Base-by-base conservation (phyloP, 208 protist genomes). In the Naegleria gruberi region DNA sequence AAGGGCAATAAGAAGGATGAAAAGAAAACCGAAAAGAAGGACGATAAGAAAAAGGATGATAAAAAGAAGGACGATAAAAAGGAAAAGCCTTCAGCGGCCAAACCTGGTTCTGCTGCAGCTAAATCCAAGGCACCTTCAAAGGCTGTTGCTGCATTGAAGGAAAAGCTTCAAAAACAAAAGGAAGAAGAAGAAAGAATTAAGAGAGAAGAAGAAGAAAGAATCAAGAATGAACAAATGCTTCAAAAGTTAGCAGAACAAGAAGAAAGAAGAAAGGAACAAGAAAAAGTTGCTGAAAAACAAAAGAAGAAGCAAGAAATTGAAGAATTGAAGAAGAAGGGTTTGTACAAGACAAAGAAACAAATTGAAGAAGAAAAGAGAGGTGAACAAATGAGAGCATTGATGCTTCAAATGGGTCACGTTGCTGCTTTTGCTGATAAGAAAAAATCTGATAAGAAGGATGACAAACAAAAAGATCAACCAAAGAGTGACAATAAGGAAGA, bases 41-140 rank as follows among this genome's bases (percentile, higher is more conserved):
- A 93, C 73, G 96, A 97, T 90, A 95, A 96, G 92, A 95, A 95
- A 74, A 95, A 97, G 92, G 91, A 91, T 34, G 94, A 97, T 90
- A 95, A 92, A n/a, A 92, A 94, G 92, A 96, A 34, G 30, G 73
- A 65, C 1, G 47, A 95, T 91, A 94, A 95, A 85, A 94, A 97
- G 92, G 95, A 97, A 91, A 91, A 93, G 43, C 26, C 93, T 26
- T 92, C 83, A 4, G 88, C 92, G 37, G 97, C 96, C 92, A 94
- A 95, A 47, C 77, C 83, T 43, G 96, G 94, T 43, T 89, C 91
- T 1, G 65, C 40, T 51, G 90, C 41, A 19, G 47, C 46, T 17
- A 74, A 51, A 0, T 19, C 30, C 30, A 91, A 90, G 4, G 46
- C 41, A n/a, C 30, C 34, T 42, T n/a, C 46, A 34, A 82, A 83